Conservation (phyloP, 257 asterid genomes). For the Paraleonurus japonicus region DNA sequence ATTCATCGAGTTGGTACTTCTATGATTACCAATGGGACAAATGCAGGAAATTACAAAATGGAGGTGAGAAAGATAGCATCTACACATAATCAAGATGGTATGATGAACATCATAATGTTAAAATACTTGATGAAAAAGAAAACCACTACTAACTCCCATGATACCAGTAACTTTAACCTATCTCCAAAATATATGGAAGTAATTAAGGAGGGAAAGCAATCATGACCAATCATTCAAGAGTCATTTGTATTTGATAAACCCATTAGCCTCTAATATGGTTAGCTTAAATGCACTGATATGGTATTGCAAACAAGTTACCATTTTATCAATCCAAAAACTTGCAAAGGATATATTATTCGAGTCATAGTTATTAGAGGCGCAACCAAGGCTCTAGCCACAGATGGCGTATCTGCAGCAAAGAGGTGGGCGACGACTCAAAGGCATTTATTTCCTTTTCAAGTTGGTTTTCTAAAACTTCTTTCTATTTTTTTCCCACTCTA, state of each 20-base stretch:
- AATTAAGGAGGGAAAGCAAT: background rate
- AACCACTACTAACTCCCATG: background rate
- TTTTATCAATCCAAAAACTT: background rate
- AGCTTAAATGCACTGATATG: background rate
- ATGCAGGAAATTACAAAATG: background rate
- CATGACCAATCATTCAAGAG: background rate
- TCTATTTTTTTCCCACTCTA: background rate
- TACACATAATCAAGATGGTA: background rate
- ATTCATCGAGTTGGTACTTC: background rate
- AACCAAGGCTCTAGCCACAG: background rate
- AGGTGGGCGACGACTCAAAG: background rate
- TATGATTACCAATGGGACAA: background rate
- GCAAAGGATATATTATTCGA: background rate
- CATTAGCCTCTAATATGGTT: background rate
- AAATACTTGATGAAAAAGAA: background rate
- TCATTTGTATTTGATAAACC: background rate
- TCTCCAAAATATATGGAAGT: conserved; percentile 11
- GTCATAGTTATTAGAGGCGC: background rate
- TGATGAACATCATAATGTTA: background rate
- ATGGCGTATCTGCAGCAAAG: background rate
- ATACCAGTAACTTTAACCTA: background rate
- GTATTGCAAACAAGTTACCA: background rate
- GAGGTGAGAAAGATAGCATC: background rate
- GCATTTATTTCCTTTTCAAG: background rate
- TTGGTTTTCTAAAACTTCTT: background rate